Percentiles rank a stretch among this genome's conserved stretches.
Conservation (phyloP, 2,329 filamentous ascomycete genomes). For the Botrytis byssoidea region DNA sequence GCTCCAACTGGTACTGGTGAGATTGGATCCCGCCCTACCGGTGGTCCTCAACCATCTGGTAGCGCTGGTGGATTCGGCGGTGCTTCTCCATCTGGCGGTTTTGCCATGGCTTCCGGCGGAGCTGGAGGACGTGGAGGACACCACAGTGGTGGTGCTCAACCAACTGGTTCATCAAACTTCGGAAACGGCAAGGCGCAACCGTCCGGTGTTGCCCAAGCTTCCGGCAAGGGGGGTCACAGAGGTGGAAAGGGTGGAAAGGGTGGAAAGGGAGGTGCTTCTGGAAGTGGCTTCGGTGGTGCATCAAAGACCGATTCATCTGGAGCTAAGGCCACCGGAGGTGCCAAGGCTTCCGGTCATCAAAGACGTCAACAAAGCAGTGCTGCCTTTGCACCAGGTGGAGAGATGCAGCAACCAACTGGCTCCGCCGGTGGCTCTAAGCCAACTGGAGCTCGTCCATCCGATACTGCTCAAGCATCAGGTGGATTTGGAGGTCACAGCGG, state of each 20-base stretch:
- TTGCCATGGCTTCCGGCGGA: not conserved
- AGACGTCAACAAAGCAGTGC: slow-evolving; percentile 10
- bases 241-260: slow-evolving; percentile 3
- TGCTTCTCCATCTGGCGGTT: not conserved
- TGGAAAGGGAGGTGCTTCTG: not conserved
- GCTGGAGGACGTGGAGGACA: slow-evolving; percentile 2
- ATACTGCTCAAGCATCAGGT: not conserved
- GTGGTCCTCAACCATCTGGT: not conserved
- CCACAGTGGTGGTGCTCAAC: not conserved
- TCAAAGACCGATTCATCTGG: not conserved
- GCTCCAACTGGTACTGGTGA: slow-evolving; percentile 3
- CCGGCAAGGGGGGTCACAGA: not conserved
- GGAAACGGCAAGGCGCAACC: not conserved
- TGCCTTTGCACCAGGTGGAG: not conserved
- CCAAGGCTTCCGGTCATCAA: slow-evolving; percentile 5
- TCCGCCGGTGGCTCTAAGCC: not conserved
- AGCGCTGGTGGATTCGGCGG: not conserved
- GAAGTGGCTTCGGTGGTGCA: not conserved
- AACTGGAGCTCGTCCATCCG: not conserved
- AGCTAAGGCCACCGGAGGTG: not conserved
- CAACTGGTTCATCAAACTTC: not conserved
- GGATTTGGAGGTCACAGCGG: not conserved
- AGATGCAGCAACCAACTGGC: not conserved
- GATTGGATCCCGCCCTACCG: not conserved
- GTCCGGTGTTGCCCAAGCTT: not conserved